phyloP scores from a whole-genome alignment of 441 rosid genomes.

The Viola pubescens region DNA sequence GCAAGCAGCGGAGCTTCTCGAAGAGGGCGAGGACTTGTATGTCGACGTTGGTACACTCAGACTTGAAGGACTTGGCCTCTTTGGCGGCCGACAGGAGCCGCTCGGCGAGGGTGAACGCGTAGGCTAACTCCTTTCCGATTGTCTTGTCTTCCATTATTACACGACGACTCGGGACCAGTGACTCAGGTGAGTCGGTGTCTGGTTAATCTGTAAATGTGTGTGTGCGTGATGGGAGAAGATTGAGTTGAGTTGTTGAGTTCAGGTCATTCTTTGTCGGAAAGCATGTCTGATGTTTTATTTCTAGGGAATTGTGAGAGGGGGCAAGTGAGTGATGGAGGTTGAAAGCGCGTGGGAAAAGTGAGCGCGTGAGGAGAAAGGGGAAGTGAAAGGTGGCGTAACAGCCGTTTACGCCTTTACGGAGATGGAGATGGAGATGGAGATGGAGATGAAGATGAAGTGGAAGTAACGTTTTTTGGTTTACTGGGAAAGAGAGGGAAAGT shows the following conservation, averaged over 20 bases:
- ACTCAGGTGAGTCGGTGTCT: not conserved
- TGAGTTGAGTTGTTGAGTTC: not conserved
- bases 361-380: not conserved
- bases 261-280: slow-evolving; percentile 1
- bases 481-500: too few relatives aligned
- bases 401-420: too few relatives aligned
- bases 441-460: too few relatives aligned
- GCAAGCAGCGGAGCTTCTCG: slow-evolving; percentile 42
- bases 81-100: slow-evolving; percentile 32
- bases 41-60: slow-evolving; percentile 34
- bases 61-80: slow-evolving; percentile 38
- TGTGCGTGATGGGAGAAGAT: too few relatives aligned
- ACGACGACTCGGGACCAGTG: not conserved
- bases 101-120: slow-evolving; percentile 32
- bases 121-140: slow-evolving; percentile 37
- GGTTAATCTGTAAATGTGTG: not conserved
- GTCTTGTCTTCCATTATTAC: slow-evolving; percentile 35
- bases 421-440: too few relatives aligned
- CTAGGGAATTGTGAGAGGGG: slow-evolving; percentile 8
- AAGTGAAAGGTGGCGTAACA: not conserved
- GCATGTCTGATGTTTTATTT: slow-evolving; percentile 16
- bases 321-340: too few relatives aligned
- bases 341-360: slow-evolving; percentile 10
- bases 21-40: slow-evolving; percentile 31
- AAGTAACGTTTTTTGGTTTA: too few relatives aligned